These are phyloP conservation scores for Leccinum truebloodii DNA, from an alignment of 768 basidiomycete genomes.

Conservation along the genomic window DNA sequence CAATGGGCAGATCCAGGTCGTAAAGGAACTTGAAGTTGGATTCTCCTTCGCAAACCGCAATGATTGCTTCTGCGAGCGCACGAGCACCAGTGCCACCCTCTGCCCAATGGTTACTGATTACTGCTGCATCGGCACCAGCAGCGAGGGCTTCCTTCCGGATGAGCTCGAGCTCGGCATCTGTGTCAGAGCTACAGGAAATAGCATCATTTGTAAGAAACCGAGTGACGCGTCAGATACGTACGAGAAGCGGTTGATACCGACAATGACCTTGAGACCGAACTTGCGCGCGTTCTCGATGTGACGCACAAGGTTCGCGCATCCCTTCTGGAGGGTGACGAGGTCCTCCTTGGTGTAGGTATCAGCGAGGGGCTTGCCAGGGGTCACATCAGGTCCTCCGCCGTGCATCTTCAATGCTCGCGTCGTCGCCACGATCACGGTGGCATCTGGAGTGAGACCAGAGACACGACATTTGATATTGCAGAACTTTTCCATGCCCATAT, in stretches of 20 bases:
- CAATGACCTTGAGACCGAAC: constrained; percentile 94
- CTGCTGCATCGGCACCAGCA: constrained; percentile 91
- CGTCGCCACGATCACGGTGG: constrained; percentile 94
- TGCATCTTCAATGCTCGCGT: constrained; percentile 99
- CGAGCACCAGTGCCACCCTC: constrained; percentile 90
- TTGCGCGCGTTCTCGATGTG: constrained; percentile 96
- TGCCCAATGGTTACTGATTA: constrained; percentile 98
- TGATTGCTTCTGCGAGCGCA: constrained; percentile 89
- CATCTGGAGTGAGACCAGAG: constrained; percentile 91
- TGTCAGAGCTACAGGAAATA: constrained; percentile 65
- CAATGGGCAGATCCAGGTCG: constrained; percentile 78
- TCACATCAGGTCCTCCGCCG: constrained; percentile 95
- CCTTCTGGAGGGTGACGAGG: constrained; percentile 83
- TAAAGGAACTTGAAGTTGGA: constrained; percentile 94
- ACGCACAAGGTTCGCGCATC: constrained; percentile 88
- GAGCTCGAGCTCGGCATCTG: constrained; percentile 84
- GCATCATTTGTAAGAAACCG: not conserved
- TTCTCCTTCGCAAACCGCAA: constrained; percentile 78
- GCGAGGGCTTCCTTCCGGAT: constrained; percentile 77
- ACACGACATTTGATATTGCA: constrained; percentile 99
- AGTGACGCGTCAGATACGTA: constrained; percentile 43
- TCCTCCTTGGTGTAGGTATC: constrained; percentile 95
- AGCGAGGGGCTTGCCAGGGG: constrained; percentile 91
- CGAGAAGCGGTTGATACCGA: constrained; percentile 95
- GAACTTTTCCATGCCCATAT: constrained; percentile 99